Conservation (phyloP, 1,284 basidiomycete species). For the Tilletiopsis washingtonensis region DNA sequence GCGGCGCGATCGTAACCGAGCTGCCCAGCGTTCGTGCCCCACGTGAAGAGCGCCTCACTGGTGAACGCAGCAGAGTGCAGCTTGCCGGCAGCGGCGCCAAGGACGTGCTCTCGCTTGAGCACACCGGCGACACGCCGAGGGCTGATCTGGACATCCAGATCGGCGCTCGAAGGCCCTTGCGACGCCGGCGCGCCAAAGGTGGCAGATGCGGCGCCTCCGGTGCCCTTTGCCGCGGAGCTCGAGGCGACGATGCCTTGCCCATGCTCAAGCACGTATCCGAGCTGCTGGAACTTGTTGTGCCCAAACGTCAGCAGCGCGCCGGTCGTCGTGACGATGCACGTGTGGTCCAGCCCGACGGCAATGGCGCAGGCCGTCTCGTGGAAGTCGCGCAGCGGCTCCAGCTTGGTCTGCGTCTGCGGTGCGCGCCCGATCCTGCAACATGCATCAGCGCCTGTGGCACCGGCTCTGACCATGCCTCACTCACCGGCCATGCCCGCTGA, state of each 20-base stretch:
- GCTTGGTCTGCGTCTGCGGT: constrained; percentile 69
- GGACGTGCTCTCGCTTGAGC: constrained; percentile 70
- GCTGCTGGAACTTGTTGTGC: constrained; percentile 60
- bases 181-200: constrained; percentile 15
- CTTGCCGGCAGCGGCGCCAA: constrained; percentile 79
- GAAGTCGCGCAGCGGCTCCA: constrained; percentile 59
- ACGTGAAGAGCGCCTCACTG: constrained; percentile 71
- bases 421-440: constrained; percentile 60
- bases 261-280: constrained; percentile 77
- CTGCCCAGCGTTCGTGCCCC: constrained; percentile 92
- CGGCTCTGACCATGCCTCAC: constrained; percentile 8
- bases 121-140: constrained; percentile 70
- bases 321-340: constrained; percentile 67
- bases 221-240: constrained; percentile 15
- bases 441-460: not conserved
- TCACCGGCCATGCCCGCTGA: constrained; percentile 28
- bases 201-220: constrained; percentile 49
- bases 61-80: constrained; percentile 88
- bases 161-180: constrained; percentile 11
- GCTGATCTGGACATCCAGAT: constrained; percentile 58
- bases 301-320: constrained; percentile 90
- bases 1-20: constrained; percentile 59
- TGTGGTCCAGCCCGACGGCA: constrained; percentile 88
- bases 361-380: constrained; percentile 54
- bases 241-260: constrained; percentile 26